Evolutionary conservation across 257 asterid species (phyloP), one percentile per base, ranked within the genome.

Genomic region (Linderniella brevidens): DNA sequence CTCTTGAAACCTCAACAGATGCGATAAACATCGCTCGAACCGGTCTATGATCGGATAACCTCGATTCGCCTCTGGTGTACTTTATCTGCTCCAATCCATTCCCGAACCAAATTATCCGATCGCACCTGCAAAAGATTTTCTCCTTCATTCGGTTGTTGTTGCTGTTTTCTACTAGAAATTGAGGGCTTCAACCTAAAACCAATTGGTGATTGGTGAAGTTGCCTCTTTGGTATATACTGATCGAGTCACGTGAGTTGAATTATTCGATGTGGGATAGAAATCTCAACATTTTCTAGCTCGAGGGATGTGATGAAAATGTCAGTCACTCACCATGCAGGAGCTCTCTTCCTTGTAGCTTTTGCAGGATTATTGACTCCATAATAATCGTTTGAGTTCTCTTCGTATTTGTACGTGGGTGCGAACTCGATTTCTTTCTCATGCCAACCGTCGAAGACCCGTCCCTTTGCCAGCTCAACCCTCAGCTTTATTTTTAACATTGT

Each of bases 31-130:
- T 50, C 56, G 78, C 80, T 42, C 65, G 64, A 55, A 78, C 78
- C 10, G 83, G 80, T 69, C 88, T 71, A 60, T 78, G 88, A 57
- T 78, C 88, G 11, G 84, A 78, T 42, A 74, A 49, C 58, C 67
- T 71, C 0, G 70, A 66, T 58, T 69, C 88, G 37, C 67, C 68
- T 67, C 88, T 69, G 49, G 45, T 53, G 58, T 78, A 78, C 58
- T 54, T 57, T 0, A 58, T 71, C 59, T 74, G 84, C 61, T 67
- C 62, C 62, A 78, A 50, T 59, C 84, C 80, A 37, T 66, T 58
- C 41, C 88, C 83, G 53, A 58, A 71, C 80, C 73, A 74, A 57
- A 78, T 78, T 50, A 78, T 78, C 42, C 83, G 53, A 39, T 78
- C 88, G 54, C 88, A 78, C 83, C 88, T 78, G 37, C 69, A 66